A percentile compares a stretch with the other conserved stretches of the same genome.
Conservation (phyloP, 2,329 filamentous ascomycete species). For the Cephalotrichum gorgonifer region DNA sequence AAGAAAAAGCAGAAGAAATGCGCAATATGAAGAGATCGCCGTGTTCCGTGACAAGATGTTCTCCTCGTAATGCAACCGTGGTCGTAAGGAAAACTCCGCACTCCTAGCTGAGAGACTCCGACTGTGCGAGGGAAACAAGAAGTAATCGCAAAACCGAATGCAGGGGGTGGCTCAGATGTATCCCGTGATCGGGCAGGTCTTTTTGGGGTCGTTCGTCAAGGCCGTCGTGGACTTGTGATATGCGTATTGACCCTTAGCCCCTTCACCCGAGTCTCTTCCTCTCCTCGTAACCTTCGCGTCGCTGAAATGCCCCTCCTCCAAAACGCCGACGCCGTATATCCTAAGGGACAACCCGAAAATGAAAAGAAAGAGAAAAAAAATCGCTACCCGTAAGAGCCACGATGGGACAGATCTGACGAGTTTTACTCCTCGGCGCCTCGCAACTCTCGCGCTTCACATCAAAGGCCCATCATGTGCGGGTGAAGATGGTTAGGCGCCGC, state of each 20-base stretch:
- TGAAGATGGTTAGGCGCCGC: constrained; percentile 10
- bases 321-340: constrained; percentile 1
- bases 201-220: too few relatives aligned
- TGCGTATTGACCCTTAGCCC: too few relatives aligned
- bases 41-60: constrained; percentile 1
- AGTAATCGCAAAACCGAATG: background rate
- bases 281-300: background rate
- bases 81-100: constrained; percentile 1
- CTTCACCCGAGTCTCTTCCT: too few relatives aligned
- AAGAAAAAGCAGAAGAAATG: constrained; percentile 3
- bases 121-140: background rate
- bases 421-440: background rate
- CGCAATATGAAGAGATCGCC: background rate
- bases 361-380: background rate
- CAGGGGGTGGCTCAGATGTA: too few relatives aligned
- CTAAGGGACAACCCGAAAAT: background rate
- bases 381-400: background rate
- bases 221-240: background rate
- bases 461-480: constrained; percentile 24
- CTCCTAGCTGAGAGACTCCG: background rate
- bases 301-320: background rate
- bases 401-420: background rate
- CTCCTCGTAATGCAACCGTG: constrained; percentile 2
- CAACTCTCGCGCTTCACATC: constrained; percentile 3
- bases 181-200: too few relatives aligned